Evolutionary conservation across 495 filamentous ascomycete species (phyloP), one percentile per base, ranked within the genome.

Genomic region (Penicillium silybi): DNA sequence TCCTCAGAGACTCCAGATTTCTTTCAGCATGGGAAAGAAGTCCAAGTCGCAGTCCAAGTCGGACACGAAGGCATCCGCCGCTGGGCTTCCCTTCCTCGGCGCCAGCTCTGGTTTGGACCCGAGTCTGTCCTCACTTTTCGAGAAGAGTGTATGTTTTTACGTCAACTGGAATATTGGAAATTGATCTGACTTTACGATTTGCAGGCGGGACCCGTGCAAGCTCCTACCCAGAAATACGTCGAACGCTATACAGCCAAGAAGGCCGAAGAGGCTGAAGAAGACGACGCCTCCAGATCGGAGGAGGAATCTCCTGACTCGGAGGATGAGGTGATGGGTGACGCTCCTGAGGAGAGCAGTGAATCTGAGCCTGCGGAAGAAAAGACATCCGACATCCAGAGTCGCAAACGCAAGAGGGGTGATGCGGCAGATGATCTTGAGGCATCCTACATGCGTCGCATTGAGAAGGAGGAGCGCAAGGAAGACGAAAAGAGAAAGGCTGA

Each of bases 351-450:
- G 25, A 16, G 17, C 17, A 64, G 67, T 15, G 72, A 60, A 8
- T 41, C 63, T 6, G 57, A 53, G 19, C 50, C 67, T 16, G 67
- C 69, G 17, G 65, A 71, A 35, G 69, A 75, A 41, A 58, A 67
- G 32, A 56, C 64, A 41, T 62, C 72, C 9, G 73, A 77, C 50
- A 56, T 46, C 10, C 68, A 74, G 40, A 82, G 80, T 47, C 79
- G 83, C 41, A 96, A 96, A 62, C 84, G 92, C 53, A 96, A 93
- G 71, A 79, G 87, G 39, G 80, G 75, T 48, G 69, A 79, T 25
- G 79, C 81, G 10, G 80, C 85, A 23, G 89, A 91, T 44, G 84
- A 93, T 50, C 66, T 98, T 1, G 93, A 97, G 64, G 84, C 79
- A 23, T 78, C 76, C 22, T 97, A 98, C 59, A 82, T 97, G 76